Evolutionary conservation across 176 grass and related monocot species (phyloP).

Genomic region (Olyra latifolia): DNA sequence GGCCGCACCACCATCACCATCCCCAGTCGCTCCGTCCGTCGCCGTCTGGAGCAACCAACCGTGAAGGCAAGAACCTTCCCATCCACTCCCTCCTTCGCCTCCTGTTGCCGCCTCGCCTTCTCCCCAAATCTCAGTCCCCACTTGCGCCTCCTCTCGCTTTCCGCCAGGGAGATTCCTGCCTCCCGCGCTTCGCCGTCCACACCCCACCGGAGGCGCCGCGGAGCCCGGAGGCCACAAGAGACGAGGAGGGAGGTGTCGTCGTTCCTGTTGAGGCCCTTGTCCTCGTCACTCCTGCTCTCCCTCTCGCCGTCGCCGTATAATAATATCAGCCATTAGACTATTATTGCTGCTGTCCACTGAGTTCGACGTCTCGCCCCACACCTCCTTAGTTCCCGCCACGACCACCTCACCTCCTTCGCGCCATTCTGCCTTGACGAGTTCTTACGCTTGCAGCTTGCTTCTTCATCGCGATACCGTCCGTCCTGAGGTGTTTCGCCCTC

Average conservation of each 20-base stretch:
- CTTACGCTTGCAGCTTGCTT: neutral
- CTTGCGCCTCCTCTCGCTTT: constrained; percentile 12
- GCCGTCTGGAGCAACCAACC: no score
- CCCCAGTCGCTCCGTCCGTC: no score
- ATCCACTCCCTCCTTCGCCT: neutral
- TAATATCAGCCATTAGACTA: neutral
- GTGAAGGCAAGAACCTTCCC: no score
- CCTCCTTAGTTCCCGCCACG: constrained; percentile 19
- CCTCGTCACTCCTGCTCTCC: neutral
- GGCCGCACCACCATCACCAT: no score
- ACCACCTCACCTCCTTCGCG: neutral
- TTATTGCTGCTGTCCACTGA: neutral
- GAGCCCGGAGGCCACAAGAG: constrained; percentile 25
- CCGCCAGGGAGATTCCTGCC: constrained; percentile 22
- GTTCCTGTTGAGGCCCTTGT: neutral
- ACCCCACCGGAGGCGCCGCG: neutral
- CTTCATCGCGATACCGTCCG: neutral
- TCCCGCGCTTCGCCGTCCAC: neutral
- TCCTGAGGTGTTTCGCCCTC: neutral
- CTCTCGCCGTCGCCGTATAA: constrained; percentile 7
- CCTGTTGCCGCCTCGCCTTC: no score
- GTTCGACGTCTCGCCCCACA: neutral
- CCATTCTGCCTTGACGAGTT: neutral
- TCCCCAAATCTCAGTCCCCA: neutral
- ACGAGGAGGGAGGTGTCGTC: neutral